Evolutionary conservation across 768 basidiomycete species (phyloP).

Genomic region (Rhizopogon vulgaris): DNA sequence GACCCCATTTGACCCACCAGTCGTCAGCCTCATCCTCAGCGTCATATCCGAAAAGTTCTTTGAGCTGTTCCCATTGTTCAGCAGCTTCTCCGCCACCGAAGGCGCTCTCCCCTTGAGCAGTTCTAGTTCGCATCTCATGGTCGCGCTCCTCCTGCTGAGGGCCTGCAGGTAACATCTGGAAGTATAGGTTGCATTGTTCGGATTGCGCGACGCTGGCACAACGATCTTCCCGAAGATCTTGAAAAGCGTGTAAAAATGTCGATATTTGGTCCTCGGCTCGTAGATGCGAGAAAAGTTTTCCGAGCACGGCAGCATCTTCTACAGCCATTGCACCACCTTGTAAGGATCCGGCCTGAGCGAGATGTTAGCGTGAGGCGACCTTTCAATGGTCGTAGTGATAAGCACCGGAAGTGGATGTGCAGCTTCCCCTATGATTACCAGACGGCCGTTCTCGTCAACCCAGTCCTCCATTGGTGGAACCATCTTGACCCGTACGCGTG

Average conservation of each 20-base stretch:
- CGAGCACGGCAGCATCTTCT: slow-evolving; percentile 59
- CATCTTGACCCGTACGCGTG: slow-evolving; percentile 33
- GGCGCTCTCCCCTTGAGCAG: slow-evolving; percentile 40
- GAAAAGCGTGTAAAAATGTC: slow-evolving; percentile 46
- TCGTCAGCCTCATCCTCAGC: slow-evolving; percentile 53
- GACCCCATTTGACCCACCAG: slow-evolving; percentile 60
- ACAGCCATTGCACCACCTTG: slow-evolving; percentile 47
- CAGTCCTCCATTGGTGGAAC: slow-evolving; percentile 39
- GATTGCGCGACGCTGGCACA: slow-evolving; percentile 38
- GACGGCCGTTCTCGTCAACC: slow-evolving; percentile 41
- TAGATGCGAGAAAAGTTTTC: slow-evolving; percentile 52
- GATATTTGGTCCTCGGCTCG: slow-evolving; percentile 41
- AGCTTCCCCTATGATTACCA: slow-evolving; percentile 55
- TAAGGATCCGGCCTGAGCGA: slow-evolving; percentile 43
- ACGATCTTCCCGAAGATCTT: slow-evolving; percentile 53
- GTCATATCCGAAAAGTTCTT: slow-evolving; percentile 45
- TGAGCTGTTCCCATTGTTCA: slow-evolving; percentile 46
- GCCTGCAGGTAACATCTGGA: slow-evolving; percentile 39
- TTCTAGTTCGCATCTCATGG: slow-evolving; percentile 28
- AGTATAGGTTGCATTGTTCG: slow-evolving; percentile 39
- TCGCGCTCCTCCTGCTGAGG: slow-evolving; percentile 42
- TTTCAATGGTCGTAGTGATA: not conserved
- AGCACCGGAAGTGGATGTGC: slow-evolving; percentile 52
- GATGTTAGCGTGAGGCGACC: not conserved
- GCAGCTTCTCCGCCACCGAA: slow-evolving; percentile 23